Evolutionary conservation across 1,139 yeast species (phyloP).

Genomic region (Geotrichum restrictum): DNA sequence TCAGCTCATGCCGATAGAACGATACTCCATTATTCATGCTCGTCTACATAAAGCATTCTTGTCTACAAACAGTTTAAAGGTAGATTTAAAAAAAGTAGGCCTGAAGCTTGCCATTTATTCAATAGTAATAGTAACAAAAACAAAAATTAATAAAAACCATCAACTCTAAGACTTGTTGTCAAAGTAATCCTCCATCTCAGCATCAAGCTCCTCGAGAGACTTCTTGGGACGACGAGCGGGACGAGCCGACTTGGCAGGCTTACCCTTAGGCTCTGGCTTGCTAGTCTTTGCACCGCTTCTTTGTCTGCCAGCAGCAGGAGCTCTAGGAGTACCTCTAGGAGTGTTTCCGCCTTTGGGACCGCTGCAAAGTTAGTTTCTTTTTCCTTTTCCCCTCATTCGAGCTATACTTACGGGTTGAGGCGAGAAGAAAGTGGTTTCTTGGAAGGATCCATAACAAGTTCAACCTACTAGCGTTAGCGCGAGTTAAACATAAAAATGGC

Average conservation of each 20-base stretch:
- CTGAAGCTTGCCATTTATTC: neutral
- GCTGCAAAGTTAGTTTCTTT: constrained; percentile 23
- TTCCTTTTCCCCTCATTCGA: neutral
- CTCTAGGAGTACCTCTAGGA: constrained; percentile 23
- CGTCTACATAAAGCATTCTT: too few relatives aligned
- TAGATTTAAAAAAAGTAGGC: neutral
- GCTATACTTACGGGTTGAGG: constrained; percentile 48
- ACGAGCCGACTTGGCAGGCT: constrained; percentile 26
- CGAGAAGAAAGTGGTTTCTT: constrained; percentile 72
- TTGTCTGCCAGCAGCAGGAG: constrained; percentile 23
- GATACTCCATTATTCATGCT: too few relatives aligned
- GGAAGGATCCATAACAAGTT: constrained; percentile 80
- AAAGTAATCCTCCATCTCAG: constrained; percentile 89
- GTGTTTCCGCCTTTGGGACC: constrained; percentile 18
- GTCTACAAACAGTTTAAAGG: neutral
- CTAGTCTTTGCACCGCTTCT: constrained; percentile 31
- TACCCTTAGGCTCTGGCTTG: constrained; percentile 24
- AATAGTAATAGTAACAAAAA: neutral
- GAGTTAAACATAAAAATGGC: neutral
- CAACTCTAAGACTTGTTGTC: constrained; percentile 21
- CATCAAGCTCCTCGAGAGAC: constrained; percentile 85
- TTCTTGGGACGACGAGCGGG: constrained; percentile 55
- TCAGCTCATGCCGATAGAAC: too few relatives aligned
- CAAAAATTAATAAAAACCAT: neutral
- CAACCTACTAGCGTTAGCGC: constrained; percentile 45